A percentile compares a stretch with the other conserved stretches of the same genome.
These are phyloP conservation scores for Petasospora fabianii DNA, from an alignment of 1,139 yeast species.

Conservation along the genomic window DNA sequence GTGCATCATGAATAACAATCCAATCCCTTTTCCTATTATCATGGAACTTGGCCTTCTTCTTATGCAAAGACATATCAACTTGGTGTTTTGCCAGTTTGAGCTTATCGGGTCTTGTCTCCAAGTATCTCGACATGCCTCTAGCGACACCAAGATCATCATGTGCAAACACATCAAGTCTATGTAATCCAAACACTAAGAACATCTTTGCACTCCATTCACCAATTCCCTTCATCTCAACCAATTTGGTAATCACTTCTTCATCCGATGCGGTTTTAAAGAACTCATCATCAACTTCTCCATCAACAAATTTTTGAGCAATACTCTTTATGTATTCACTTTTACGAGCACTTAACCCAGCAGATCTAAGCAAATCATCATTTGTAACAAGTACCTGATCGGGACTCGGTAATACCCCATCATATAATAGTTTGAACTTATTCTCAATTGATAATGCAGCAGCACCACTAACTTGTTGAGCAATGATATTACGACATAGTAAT, in stretches of 20 bases:
- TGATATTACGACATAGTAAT: slow-evolving; percentile 48
- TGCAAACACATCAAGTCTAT: slow-evolving; percentile 67
- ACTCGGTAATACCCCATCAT: slow-evolving; percentile 37
- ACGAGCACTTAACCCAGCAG: slow-evolving; percentile 66
- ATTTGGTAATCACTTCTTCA: slow-evolving; percentile 48
- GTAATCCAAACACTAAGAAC: slow-evolving; percentile 72
- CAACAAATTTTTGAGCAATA: slow-evolving; percentile 54
- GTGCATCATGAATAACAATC: slow-evolving; percentile 60
- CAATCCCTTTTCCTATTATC: slow-evolving; percentile 44
- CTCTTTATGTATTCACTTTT: slow-evolving; percentile 65
- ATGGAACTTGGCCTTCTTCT: slow-evolving; percentile 29
- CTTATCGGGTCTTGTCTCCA: slow-evolving; percentile 52
- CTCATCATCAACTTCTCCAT: slow-evolving; percentile 39
- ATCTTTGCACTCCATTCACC: slow-evolving; percentile 92
- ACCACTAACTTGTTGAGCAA: slow-evolving; percentile 85
- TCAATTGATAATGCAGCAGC: slow-evolving; percentile 71
- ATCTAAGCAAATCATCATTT: slow-evolving; percentile 46
- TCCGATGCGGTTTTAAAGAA: slow-evolving; percentile 37
- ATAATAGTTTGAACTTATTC: slow-evolving; percentile 42
- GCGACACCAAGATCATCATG: slow-evolving; percentile 82
- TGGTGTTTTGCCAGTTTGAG: slow-evolving; percentile 39
- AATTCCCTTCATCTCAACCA: slow-evolving; percentile 69
- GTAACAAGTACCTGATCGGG: slow-evolving; percentile 45
- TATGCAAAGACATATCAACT: slow-evolving; percentile 14
- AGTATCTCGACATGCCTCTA: slow-evolving; percentile 68